phyloP scores from a whole-genome alignment of 352 stramenopile genomes.

The Globisporangium barbulae region DNA sequence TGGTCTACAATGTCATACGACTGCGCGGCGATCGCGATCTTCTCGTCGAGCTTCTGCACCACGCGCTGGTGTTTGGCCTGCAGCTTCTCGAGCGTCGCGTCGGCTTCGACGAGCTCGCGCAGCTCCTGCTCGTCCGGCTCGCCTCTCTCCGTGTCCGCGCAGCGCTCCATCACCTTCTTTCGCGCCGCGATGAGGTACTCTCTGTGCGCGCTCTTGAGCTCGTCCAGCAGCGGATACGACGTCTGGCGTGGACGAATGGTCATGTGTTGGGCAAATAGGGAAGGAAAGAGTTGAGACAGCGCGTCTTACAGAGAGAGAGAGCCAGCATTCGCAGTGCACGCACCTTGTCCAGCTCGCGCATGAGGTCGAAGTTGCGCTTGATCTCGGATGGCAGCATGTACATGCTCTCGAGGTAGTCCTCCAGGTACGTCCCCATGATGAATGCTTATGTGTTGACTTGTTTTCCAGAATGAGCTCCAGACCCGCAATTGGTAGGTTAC shows the following conservation, averaged over 20 bases:
- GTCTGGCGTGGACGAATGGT: conserved; percentile 25
- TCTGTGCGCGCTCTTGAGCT: conserved; percentile 62
- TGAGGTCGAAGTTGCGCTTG: conserved; percentile 89
- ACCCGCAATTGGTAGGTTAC: neutral
- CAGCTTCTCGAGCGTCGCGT: conserved; percentile 43
- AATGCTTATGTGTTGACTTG: neutral
- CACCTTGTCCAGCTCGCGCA: conserved; percentile 87
- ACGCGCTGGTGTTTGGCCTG: conserved; percentile 62
- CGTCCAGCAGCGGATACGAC: conserved; percentile 74
- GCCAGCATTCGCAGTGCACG: neutral
- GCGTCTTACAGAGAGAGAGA: neutral
- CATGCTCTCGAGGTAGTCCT: conserved; percentile 88
- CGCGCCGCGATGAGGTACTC: conserved; percentile 57
- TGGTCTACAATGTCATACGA: conserved; percentile 87
- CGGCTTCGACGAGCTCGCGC: conserved; percentile 55
- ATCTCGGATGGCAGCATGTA: conserved; percentile 88
- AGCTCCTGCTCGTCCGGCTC: conserved; percentile 70
- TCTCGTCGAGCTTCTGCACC: conserved; percentile 86
- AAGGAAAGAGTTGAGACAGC: conserved; percentile 6
- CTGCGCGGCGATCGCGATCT: conserved; percentile 83
- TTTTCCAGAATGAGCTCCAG: neutral
- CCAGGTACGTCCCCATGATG: conserved; percentile 82
- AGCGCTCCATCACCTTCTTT: conserved; percentile 64
- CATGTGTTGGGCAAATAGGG: neutral
- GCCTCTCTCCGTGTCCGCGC: conserved; percentile 32